Evolutionary conservation across 129 eudicot species (phyloP).

Genomic region (Pulicaria dysenterica): DNA sequence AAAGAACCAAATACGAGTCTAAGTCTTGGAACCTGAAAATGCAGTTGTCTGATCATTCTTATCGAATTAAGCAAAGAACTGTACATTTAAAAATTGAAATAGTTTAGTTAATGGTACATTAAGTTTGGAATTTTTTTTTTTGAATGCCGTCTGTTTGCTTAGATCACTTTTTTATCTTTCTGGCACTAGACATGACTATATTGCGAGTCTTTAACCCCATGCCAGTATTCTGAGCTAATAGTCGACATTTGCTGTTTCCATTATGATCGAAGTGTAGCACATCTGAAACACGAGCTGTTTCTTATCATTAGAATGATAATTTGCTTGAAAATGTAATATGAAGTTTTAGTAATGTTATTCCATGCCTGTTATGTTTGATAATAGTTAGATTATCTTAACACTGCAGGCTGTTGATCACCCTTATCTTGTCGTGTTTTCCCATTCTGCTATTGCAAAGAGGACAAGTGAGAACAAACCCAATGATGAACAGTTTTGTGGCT

Average conservation of each 20-base stretch:
- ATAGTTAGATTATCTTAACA: neutral
- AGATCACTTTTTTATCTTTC: neutral
- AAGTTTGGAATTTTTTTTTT: neutral
- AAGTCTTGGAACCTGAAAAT: neutral
- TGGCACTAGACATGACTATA: neutral
- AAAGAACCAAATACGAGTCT: neutral
- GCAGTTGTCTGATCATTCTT: neutral
- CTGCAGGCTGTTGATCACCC: slow-evolving; percentile 95
- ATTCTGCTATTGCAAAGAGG: slow-evolving; percentile 47
- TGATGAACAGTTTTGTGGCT: slow-evolving; percentile 59
- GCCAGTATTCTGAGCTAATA: neutral
- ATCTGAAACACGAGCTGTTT: neutral
- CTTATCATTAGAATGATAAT: neutral
- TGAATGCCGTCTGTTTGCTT: neutral
- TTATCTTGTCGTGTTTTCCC: slow-evolving; percentile 85
- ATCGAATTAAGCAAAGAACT: neutral
- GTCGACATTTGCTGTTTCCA: neutral
- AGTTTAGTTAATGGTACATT: neutral
- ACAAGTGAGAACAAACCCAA: slow-evolving; percentile 33
- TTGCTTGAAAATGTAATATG: neutral
- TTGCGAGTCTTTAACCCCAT: neutral
- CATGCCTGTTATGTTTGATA: neutral
- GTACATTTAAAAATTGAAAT: neutral
- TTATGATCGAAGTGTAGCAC: no score
- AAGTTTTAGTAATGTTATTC: slow-evolving; percentile 2